Percentiles rank a stretch among this genome's conserved stretches.
These are phyloP conservation scores for Cochlearia excelsa DNA, from an alignment of 345 rosid genomes.

Conservation along the genomic window DNA sequence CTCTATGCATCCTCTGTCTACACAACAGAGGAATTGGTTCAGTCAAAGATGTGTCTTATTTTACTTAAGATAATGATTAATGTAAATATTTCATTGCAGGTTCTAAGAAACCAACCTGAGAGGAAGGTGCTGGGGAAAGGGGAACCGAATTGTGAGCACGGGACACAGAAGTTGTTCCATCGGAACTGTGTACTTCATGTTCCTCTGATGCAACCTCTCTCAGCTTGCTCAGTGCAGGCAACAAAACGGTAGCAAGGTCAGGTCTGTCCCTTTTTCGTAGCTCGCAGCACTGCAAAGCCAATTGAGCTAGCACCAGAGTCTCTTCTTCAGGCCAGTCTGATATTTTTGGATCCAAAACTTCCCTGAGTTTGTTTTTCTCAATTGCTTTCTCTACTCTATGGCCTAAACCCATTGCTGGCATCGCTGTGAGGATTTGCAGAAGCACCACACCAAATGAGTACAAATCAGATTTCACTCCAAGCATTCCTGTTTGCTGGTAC, in stretches of 20 bases:
- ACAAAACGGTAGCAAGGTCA: conserved; percentile 53
- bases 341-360: conserved; percentile 63
- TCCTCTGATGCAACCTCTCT: conserved; percentile 41
- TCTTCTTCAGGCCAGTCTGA: conserved; percentile 75
- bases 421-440: conserved; percentile 72
- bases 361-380: conserved; percentile 44
- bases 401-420: conserved; percentile 64
- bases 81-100: conserved; percentile 14
- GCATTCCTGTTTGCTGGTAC: conserved; percentile 81
- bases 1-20: conserved; percentile 27
- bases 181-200: conserved; percentile 17
- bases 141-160: conserved; percentile 25
- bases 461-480: conserved; percentile 82
- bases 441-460: conserved; percentile 77
- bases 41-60: not conserved
- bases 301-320: conserved; percentile 52
- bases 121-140: conserved; percentile 12
- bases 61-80: not conserved
- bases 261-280: conserved; percentile 79
- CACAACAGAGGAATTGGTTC: conserved; percentile 18
- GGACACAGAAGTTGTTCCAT: conserved; percentile 13
- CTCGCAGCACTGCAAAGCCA: conserved; percentile 77
- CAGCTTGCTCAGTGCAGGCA: conserved; percentile 63
- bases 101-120: conserved; percentile 28
- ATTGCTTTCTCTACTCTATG: conserved; percentile 60